Percentiles rank a stretch among this genome's conserved stretches.
phyloP scores from a whole-genome alignment of 164 flowering plant species.

The Magnolia sinica region DNA sequence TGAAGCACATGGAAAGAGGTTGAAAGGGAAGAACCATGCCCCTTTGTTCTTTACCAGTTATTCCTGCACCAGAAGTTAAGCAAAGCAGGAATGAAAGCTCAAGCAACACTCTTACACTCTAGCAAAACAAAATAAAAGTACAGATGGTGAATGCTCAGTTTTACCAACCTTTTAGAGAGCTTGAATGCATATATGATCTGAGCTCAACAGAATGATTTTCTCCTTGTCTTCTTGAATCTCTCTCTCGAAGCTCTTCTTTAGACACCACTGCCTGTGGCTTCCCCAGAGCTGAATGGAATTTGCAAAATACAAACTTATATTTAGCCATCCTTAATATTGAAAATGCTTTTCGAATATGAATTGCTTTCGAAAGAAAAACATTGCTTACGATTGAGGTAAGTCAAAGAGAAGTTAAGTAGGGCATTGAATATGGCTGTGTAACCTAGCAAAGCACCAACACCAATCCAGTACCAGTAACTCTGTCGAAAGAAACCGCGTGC shows the following conservation, averaged over 20 bases:
- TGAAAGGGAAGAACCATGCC: conserved; percentile 99
- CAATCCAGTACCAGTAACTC: conserved; percentile 97
- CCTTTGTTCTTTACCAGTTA: conserved; percentile 45
- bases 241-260: conserved; percentile 62
- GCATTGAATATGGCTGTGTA: conserved; percentile 67
- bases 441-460: conserved; percentile 85
- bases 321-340: not conserved
- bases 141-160: not conserved
- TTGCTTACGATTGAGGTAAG: conserved; percentile 84
- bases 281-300: conserved; percentile 59
- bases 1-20: conserved; percentile 90
- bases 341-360: not conserved
- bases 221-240: conserved; percentile 26
- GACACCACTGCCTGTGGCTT: conserved; percentile 82
- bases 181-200: conserved; percentile 66
- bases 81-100: not conserved
- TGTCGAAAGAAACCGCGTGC: conserved; percentile 67
- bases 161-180: conserved; percentile 51
- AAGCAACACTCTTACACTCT: not conserved
- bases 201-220: conserved; percentile 16
- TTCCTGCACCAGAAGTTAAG: conserved; percentile 32
- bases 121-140: not conserved
- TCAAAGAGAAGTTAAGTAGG: conserved; percentile 69
- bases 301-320: not conserved
- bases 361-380: conserved; percentile 5